Evolutionary conservation across 139 green algal genomes (phyloP), one percentile per base, ranked within the genome.

Genomic region (Diplosphaera chodatii): DNA sequence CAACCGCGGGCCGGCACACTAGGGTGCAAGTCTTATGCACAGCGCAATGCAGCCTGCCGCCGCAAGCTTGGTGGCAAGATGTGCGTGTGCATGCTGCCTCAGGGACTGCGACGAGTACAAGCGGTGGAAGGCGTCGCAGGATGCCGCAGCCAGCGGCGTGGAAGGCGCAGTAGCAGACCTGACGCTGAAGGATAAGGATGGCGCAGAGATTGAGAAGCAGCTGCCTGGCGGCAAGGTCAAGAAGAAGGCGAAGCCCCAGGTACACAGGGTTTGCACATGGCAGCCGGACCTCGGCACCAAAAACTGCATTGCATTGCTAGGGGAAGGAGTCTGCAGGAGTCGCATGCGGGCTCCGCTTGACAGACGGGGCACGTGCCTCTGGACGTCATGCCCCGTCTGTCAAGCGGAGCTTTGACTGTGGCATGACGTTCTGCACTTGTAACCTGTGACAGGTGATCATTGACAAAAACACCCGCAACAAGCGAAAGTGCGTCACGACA

Each of bases 401-500:
- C 37, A 67, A 75, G 77, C 40, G 28, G 32, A 69, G 28, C 62
- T 68, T 37, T 62, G 25, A 29, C 8, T 18, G 25, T 55, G n/a
- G 16, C 32, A 62, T 63, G 5, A 34, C 15, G 10, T 32, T 59
- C 16, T 20, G 33, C 70, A 69, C 6, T 59, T 5, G 48, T 71
- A 40, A 69, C 25, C 8, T 40, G 1, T 30, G 29, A 16, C 64
- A 72, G 68, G 72, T 95, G 1, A 75, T 96, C 31, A 68, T 96
- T 6, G 88, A 94, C 68, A 80, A 72, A 1, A 84, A 86, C 33
- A 91, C 84, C 2, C 88, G 94, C 4, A 94, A 94, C 80, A 97
- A 96, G 84, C 96, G 94, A 70, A 99, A 99, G 83, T 88, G 78
- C 75, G 85, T 96, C 25, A 99, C 95, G 3, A 95, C 88, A 2